Evolutionary conservation across 2,329 filamentous ascomycete species (phyloP), one percentile per base, ranked within the genome.

Genomic region (Pseudogymnoascus sp.): DNA sequence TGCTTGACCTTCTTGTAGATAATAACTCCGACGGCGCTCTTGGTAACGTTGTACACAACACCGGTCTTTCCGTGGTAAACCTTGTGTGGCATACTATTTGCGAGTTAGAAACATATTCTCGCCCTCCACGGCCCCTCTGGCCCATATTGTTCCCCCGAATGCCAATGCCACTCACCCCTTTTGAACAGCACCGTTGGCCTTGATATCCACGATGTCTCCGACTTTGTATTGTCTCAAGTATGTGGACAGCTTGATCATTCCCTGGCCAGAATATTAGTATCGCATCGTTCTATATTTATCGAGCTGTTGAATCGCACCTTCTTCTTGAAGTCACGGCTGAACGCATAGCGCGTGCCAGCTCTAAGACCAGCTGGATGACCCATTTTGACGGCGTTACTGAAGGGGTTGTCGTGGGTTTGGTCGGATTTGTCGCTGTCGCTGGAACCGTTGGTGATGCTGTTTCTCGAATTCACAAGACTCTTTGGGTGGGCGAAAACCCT

Each of bases 1-100:
- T 97, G 95, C 83, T 93, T 92, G 79, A 99, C 95, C 81, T 96
- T 91, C 88, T 96, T 97, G 90, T 96, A 93, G 83, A 99, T 90
- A 83, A 99, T 97, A 80, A 99, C 90, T 76, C 95, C 95, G 78
- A 99, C 92, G 71, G 95, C 90, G 75, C 86, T 90, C 88, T 97
- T 96, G 82, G 93, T 95, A 75, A 99, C 95, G 86, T 99, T 99
- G 90, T 96, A 96, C 82, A 96, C 83, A 75, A 96, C 90, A 78
- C 92, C 92, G 69, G 93, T 96, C 90, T 97, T 97, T 77, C 93
- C 95, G 86, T 97, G 93, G 89, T 96, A 97, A 83, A 96, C 90
- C 87, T 97, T 97, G 89, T 93, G 92, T 75, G 93, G 93, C 91
- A 96, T 95, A 85, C 91, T 92, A 75, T 78, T 34, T 47, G 8